Evolutionary conservation across 2,329 filamentous ascomycete species (phyloP).

Genomic region (Colletotrichum kahawae): DNA sequence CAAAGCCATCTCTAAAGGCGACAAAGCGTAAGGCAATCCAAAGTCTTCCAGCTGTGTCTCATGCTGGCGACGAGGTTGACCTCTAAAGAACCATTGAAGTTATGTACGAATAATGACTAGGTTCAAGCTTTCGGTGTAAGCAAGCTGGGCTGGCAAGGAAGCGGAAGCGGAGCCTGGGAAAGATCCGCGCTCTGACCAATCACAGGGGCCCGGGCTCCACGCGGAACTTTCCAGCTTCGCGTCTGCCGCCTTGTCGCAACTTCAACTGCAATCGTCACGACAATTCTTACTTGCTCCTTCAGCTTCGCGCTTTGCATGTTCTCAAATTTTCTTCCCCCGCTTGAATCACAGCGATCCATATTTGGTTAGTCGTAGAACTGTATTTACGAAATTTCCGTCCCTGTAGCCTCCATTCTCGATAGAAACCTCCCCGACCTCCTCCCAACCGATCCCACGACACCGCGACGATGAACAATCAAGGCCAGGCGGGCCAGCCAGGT

Average conservation of each 20-base stretch:
- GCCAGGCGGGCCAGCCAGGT: constrained; percentile 22
- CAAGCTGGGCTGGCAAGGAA: neutral
- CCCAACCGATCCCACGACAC: neutral
- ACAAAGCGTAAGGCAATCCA: neutral
- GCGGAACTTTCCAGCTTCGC: constrained; percentile 21
- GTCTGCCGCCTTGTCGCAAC: neutral
- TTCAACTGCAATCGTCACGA: neutral
- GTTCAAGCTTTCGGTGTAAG: neutral
- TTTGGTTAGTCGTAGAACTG: neutral
- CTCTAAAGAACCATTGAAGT: neutral
- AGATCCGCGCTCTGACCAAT: neutral
- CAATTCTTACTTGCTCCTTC: neutral
- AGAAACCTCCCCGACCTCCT: neutral
- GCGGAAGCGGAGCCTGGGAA: neutral
- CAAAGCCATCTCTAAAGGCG: neutral
- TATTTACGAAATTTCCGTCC: neutral
- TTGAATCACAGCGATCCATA: neutral
- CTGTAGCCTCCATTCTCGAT: neutral
- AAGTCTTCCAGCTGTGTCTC: neutral
- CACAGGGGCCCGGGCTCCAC: neutral
- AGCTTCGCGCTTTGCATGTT: neutral
- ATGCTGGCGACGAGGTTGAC: neutral
- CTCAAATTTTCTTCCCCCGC: neutral
- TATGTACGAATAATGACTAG: neutral
- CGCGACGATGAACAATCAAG: constrained; percentile 22